These are phyloP conservation scores for Zymoseptoria tritici DNA, from an alignment of 2,329 filamentous ascomycete genomes.

Conservation along the genomic window DNA sequence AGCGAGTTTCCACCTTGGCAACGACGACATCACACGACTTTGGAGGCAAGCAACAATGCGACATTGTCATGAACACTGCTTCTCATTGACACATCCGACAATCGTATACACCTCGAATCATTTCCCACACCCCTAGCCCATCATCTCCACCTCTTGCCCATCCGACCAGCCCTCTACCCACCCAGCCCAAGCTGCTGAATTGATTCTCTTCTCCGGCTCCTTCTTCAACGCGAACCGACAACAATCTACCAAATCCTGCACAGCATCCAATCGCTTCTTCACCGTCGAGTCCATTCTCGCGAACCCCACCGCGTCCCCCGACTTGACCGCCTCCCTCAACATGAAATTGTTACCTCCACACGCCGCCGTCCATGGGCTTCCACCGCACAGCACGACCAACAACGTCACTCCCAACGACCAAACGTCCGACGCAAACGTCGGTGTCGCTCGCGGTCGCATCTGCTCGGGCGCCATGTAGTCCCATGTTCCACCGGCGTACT, in stretches of 20 bases:
- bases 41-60: not conserved
- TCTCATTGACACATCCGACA: no score
- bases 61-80: not conserved
- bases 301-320: slow-evolving; percentile 35
- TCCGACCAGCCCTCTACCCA: slow-evolving; percentile 23
- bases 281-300: slow-evolving; percentile 31
- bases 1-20: not conserved
- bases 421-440: slow-evolving; percentile 34
- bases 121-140: not conserved
- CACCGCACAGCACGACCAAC: slow-evolving; percentile 36
- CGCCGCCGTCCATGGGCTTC: slow-evolving; percentile 35
- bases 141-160: not conserved
- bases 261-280: slow-evolving; percentile 25
- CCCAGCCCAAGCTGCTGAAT: slow-evolving; percentile 25
- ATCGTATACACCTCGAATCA: not conserved
- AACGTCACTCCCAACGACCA: slow-evolving; percentile 42
- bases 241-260: slow-evolving; percentile 32
- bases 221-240: slow-evolving; percentile 34
- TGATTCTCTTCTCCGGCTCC: slow-evolving; percentile 25
- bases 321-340: slow-evolving; percentile 38
- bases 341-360: slow-evolving; percentile 34
- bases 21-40: not conserved
- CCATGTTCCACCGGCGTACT: slow-evolving; percentile 38
- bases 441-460: slow-evolving; percentile 24
- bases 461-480: slow-evolving; percentile 38